A percentile compares a stretch with the other conserved stretches of the same genome.
phyloP scores from a whole-genome alignment of 2,329 filamentous ascomycete species.

The Metarhizium sp. region DNA sequence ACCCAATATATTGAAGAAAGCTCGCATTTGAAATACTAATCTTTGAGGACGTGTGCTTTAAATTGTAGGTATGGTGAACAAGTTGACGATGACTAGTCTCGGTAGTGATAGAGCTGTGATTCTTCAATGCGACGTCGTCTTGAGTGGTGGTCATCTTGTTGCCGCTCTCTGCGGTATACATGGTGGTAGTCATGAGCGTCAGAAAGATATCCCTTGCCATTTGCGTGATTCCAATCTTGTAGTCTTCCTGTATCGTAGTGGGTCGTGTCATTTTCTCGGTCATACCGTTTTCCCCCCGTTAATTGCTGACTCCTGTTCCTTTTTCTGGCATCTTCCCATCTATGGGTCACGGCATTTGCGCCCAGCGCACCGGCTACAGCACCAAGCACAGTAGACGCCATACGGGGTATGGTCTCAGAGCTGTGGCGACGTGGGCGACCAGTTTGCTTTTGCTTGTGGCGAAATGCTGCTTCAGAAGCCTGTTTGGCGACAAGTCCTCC shows the following conservation, averaged over 20 bases:
- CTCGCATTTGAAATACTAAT: background rate
- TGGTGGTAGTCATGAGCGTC: constrained; percentile 18
- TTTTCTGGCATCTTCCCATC: constrained; percentile 28
- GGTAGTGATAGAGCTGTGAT: constrained; percentile 9
- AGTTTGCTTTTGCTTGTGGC: constrained; percentile 17
- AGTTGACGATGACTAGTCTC: constrained; percentile 5
- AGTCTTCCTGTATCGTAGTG: constrained; percentile 14
- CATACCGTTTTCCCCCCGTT: constrained; percentile 25
- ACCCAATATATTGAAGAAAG: background rate
- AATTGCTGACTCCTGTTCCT: constrained; percentile 22
- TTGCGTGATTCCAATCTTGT: constrained; percentile 7
- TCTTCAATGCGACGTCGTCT: constrained; percentile 17
- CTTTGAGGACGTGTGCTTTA: background rate
- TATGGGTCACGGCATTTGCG: constrained; percentile 39
- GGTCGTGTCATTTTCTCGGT: constrained; percentile 17
- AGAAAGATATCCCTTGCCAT: constrained; percentile 11
- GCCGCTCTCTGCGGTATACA: constrained; percentile 10
- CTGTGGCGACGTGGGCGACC: constrained; percentile 14
- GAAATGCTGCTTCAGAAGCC: constrained; percentile 31
- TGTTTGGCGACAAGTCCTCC: constrained; percentile 44
- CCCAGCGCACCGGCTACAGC: constrained; percentile 46
- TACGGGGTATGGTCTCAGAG: constrained; percentile 20
- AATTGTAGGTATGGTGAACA: background rate
- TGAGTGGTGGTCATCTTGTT: constrained; percentile 14
- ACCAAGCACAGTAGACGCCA: constrained; percentile 42